These are phyloP conservation scores for Gastrodia elata DNA, from an alignment of 106 monocot genomes.

Conservation along the genomic window DNA sequence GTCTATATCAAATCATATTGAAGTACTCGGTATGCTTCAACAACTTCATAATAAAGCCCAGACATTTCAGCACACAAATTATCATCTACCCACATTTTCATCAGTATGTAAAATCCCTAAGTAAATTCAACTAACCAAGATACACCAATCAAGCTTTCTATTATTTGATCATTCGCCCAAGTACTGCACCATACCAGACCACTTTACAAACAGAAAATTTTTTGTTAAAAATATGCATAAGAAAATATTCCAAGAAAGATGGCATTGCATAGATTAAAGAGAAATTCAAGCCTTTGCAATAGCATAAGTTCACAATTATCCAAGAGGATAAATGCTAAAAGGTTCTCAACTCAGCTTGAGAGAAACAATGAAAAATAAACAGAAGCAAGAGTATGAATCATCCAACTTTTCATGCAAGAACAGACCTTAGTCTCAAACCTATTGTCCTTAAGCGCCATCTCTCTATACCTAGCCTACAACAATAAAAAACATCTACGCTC, in stretches of 20 bases:
- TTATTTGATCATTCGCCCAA: not conserved
- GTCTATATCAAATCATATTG: not conserved
- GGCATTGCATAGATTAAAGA: not conserved
- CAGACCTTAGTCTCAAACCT: not conserved
- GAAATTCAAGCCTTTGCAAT: not conserved
- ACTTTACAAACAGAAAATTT: not conserved
- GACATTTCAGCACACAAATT: not conserved
- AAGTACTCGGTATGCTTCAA: not conserved
- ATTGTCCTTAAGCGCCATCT: not conserved
- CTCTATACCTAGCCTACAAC: not conserved
- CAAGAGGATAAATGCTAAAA: not conserved
- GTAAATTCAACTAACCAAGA: not conserved
- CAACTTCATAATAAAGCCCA: not conserved
- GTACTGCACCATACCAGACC: not conserved
- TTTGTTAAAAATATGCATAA: not conserved
- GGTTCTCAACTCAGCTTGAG: not conserved
- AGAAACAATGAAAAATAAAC: not conserved
- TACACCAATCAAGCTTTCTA: not conserved
- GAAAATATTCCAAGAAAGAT: not conserved
- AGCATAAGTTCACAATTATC: not conserved
- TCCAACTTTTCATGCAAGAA: not conserved
- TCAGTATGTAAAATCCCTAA: not conserved
- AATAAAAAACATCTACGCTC: not conserved
- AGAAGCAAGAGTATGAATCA: not conserved
- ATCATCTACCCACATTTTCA: conserved; percentile 1